Conservation (phyloP, 1,284 basidiomycete species). For the Leccinum subrobustum region DNA sequence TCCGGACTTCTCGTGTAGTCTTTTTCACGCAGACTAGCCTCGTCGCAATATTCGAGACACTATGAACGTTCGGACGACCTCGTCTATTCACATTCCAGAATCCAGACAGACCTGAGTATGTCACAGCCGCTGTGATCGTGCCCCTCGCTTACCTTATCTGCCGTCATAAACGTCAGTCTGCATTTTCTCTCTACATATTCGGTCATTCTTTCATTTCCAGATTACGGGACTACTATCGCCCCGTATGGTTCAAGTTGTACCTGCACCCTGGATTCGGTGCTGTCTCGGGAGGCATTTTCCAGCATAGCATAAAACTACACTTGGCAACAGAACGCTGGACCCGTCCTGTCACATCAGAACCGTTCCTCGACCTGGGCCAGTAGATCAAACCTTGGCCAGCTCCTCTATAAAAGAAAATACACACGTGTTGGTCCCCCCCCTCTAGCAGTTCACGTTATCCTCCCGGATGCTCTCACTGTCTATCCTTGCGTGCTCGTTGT, state of each 20-base stretch:
- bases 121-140: neutral
- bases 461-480: neutral
- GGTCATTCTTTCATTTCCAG: neutral
- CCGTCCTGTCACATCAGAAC: neutral
- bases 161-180: neutral
- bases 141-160: neutral
- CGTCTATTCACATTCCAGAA: neutral
- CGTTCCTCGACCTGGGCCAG: neutral
- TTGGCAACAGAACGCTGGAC: neutral
- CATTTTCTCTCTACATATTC: no score
- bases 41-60: neutral
- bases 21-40: neutral
- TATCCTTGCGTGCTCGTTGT: neutral
- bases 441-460: neutral
- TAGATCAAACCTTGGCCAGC: neutral
- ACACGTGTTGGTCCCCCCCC: neutral
- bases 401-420: slow-evolving; percentile 15
- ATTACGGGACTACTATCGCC: neutral
- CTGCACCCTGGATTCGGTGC: neutral
- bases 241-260: neutral
- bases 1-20: neutral
- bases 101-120: neutral
- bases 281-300: neutral
- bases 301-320: neutral
- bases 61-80: neutral